phyloP scores from a whole-genome alignment of 2,329 filamentous ascomycete species.

The Venturiaceae sp. region DNA sequence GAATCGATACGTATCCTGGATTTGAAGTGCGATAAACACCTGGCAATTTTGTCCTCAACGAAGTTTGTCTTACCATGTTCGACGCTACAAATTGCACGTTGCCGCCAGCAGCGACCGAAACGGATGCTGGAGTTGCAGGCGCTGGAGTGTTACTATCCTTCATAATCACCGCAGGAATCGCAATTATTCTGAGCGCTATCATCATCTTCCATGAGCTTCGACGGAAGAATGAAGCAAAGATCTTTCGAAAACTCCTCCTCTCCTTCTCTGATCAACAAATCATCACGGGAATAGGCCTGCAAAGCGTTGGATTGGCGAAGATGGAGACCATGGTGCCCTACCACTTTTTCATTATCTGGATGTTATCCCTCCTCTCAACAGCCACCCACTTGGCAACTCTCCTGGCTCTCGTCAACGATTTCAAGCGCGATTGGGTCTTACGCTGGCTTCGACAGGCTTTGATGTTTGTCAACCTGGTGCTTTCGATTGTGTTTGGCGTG shows the following conservation, averaged over 20 bases:
- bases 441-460: slow-evolving; percentile 56
- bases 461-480: slow-evolving; percentile 55
- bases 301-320: slow-evolving; percentile 52
- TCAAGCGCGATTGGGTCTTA: slow-evolving; percentile 56
- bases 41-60: no score
- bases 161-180: slow-evolving; percentile 52
- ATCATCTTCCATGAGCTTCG: slow-evolving; percentile 44
- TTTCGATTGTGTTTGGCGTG: slow-evolving; percentile 47
- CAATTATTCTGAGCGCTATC: slow-evolving; percentile 44
- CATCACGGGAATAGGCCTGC: slow-evolving; percentile 59
- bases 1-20: no score
- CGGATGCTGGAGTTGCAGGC: slow-evolving; percentile 50
- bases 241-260: slow-evolving; percentile 54
- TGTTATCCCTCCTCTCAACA: slow-evolving; percentile 54
- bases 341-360: slow-evolving; percentile 65
- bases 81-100: slow-evolving; percentile 27
- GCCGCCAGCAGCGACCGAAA: slow-evolving; percentile 34
- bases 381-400: slow-evolving; percentile 57
- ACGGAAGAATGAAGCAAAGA: slow-evolving; percentile 36
- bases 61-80: no score
- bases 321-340: slow-evolving; percentile 51
- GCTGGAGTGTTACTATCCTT: slow-evolving; percentile 54
- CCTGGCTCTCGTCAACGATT: slow-evolving; percentile 55
- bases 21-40: no score
- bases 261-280: slow-evolving; percentile 61